These are phyloP conservation scores for Bolboschoenoplectus hybrid DNA, from an alignment of 202 grass and related monocot species.

Conservation along the genomic window DNA sequence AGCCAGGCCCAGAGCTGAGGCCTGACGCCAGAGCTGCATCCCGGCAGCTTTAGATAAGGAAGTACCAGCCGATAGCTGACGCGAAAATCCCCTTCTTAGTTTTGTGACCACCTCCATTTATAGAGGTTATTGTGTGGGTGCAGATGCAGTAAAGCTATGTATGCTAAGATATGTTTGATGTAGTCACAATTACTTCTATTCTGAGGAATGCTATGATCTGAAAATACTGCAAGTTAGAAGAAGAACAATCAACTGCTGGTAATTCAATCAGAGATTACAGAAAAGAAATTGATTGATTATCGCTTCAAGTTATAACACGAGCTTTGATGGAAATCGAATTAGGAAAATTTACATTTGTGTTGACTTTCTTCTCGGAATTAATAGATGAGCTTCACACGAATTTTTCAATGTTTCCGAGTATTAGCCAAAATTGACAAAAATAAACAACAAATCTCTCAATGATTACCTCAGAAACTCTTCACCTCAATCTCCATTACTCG, in stretches of 20 bases:
- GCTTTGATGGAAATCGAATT: neutral
- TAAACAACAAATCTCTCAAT: neutral
- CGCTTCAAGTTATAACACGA: neutral
- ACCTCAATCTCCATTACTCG: neutral
- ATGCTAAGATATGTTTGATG: neutral
- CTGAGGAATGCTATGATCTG: slow-evolving; percentile 6
- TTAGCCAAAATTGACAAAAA: neutral
- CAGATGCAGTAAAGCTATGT: neutral
- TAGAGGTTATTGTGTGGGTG: neutral
- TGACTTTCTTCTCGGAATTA: slow-evolving; percentile 1
- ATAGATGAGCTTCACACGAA: neutral
- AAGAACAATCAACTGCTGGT: neutral
- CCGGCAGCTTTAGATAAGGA: slow-evolving; percentile 26
- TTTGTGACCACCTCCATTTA: slow-evolving; percentile 78
- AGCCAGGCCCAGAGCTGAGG: slow-evolving; percentile 38
- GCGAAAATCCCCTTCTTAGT: slow-evolving; percentile 75
- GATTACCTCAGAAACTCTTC: slow-evolving; percentile 13
- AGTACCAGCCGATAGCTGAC: slow-evolving; percentile 73
- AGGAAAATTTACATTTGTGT: neutral
- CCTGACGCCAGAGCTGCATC: slow-evolving; percentile 65
- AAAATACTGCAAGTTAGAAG: slow-evolving; percentile 17
- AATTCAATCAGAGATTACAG: slow-evolving; percentile 5
- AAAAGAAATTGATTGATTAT: slow-evolving; percentile 2
- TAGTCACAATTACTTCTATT: slow-evolving; percentile 2
- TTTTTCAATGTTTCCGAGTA: neutral